A percentile compares a stretch with the other conserved stretches of the same genome.
These are phyloP conservation scores for Chytriomyces confervae DNA, from an alignment of 192 early-diverging fungal species.

Conservation along the genomic window DNA sequence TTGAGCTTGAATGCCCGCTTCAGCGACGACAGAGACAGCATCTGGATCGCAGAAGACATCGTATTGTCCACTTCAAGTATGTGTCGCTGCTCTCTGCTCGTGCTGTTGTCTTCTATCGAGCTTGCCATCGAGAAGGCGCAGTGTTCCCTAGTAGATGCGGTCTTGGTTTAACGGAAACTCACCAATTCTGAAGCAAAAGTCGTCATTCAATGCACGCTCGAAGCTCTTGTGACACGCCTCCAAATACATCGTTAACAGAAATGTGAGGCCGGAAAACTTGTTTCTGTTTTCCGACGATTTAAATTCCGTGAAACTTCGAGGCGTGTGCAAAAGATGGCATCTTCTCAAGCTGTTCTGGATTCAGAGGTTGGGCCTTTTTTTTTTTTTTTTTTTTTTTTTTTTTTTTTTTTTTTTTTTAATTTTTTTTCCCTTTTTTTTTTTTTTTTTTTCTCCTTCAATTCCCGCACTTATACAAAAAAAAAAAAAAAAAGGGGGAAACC, in stretches of 20 bases:
- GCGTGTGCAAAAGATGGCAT: background rate
- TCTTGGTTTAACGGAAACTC: background rate
- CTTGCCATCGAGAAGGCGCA: background rate
- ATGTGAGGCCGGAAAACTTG: background rate
- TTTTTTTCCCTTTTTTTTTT: too few relatives aligned
- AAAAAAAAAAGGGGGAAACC: too few relatives aligned
- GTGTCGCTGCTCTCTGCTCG: background rate
- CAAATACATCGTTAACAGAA: background rate
- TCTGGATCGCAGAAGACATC: too few relatives aligned
- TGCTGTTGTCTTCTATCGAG: background rate
- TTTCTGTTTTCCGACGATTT: constrained; percentile 12
- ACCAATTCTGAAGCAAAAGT: constrained; percentile 8
- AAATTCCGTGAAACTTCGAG: constrained; percentile 5
- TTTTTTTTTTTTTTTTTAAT: too few relatives aligned
- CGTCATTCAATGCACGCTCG: background rate
- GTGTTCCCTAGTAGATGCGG: background rate
- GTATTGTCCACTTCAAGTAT: background rate
- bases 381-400: too few relatives aligned
- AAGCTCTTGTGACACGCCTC: background rate
- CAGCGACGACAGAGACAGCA: too few relatives aligned
- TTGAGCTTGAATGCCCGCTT: too few relatives aligned
- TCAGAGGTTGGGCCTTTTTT: too few relatives aligned
- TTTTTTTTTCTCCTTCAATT: too few relatives aligned
- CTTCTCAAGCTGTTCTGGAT: too few relatives aligned
- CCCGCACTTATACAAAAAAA: too few relatives aligned